Base-by-base conservation (phyloP, 257 asterid species). In the Solanum lignicaule region DNA sequence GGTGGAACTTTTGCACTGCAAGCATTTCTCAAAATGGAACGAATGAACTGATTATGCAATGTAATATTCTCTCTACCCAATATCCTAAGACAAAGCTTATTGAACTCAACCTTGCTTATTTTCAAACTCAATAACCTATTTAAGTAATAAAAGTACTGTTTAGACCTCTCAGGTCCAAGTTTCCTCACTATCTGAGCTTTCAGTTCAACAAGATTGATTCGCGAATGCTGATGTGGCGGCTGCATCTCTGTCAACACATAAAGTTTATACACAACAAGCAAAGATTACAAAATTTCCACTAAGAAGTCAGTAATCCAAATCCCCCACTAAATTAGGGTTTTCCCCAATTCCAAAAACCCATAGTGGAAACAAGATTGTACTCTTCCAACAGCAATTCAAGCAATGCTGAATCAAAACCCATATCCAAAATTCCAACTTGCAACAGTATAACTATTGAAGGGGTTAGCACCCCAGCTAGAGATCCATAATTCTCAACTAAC, bases 41-140 rank as follows among this genome's bases (percentile, higher is more conserved):
- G 92, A 74, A 96, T 91, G 89, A 95, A 91, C 91, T 92, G 96
- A 91, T 96, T 96, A 94, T 96, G 99, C 33, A 96, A 95, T 23
- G 94, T 92, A 88, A 96, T 71, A 89, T 94, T 95, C 93, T 95
- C 98, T 88, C 92, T 91, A 21, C 99, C 98, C 60, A 96, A 92
- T 86, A 93, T 91, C 88, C 92, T 91, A 86, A 91, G 76, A 87
- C 98, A 95, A 25, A 95, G 92, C 91, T 94, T 95, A 90, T 94
- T 89, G 90, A 95, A 93, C 89, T 96, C 99, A 84, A 85, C 93
- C 90, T 94, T 95, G 90, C 92, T 94, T 92, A 95, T 82, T 92
- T 93, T 96, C 91, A 91, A 91, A 92, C 92, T 92, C 93, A 96
- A 87, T 87, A 96, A 93, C 87, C 92, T 93, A 83, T 92, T 93